Conservation (phyloP, 2,329 filamentous ascomycete genomes). For the Macrophomina phaseolina region DNA sequence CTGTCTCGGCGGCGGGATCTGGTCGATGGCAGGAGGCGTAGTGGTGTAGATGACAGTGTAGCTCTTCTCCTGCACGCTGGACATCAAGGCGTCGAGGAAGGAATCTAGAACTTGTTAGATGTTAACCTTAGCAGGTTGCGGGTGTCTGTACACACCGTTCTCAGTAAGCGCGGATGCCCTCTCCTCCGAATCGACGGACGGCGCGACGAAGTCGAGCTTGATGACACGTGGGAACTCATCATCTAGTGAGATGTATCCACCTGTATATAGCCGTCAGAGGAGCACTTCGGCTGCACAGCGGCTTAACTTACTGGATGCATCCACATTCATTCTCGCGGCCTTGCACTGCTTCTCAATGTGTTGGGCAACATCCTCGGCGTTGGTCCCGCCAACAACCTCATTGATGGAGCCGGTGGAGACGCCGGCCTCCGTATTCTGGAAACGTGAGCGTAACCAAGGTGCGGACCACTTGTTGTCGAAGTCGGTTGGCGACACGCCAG, state of each 20-base stretch:
- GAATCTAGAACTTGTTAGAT: slow-evolving; percentile 32
- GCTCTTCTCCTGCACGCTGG: slow-evolving; percentile 54
- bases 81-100: slow-evolving; percentile 54
- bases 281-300: not conserved
- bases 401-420: slow-evolving; percentile 59
- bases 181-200: slow-evolving; percentile 36
- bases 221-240: slow-evolving; percentile 22
- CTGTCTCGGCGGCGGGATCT: slow-evolving; percentile 28
- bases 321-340: slow-evolving; percentile 49
- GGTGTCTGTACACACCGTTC: slow-evolving; percentile 36
- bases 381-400: slow-evolving; percentile 59
- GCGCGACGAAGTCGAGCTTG: slow-evolving; percentile 51
- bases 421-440: slow-evolving; percentile 55
- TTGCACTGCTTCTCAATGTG: slow-evolving; percentile 56
- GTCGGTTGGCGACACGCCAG: slow-evolving; percentile 73
- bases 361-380: slow-evolving; percentile 49
- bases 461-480: slow-evolving; percentile 61
- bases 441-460: slow-evolving; percentile 61
- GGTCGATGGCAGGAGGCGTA: slow-evolving; percentile 54
- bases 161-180: slow-evolving; percentile 48
- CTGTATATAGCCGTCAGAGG: not conserved
- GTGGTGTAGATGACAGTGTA: slow-evolving; percentile 82
- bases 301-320: slow-evolving; percentile 43
- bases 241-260: slow-evolving; percentile 28
- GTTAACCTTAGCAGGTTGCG: not conserved